phyloP scores from a whole-genome alignment of 306 rosid genomes.

The Albizia julibrissin region DNA sequence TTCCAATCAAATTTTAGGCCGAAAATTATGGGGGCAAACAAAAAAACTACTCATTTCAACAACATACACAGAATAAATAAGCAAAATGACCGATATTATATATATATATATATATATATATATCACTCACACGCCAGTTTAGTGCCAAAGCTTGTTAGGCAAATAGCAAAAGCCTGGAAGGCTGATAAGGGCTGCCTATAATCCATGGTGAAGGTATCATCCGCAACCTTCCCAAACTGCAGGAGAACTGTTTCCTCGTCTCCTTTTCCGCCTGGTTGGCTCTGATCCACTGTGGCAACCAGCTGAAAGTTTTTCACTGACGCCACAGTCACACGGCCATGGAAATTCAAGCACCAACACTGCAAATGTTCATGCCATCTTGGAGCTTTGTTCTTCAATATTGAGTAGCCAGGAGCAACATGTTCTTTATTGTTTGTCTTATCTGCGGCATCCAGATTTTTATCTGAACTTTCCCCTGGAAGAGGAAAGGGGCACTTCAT shows the following conservation, averaged over 20 bases:
- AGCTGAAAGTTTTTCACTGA: conserved; percentile 98
- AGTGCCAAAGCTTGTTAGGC: conserved; percentile 96
- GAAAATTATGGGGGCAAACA: conserved; percentile 6
- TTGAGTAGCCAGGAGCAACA: conserved; percentile 48
- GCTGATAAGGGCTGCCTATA: conserved; percentile 93
- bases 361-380: conserved; percentile 97
- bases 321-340: conserved; percentile 93
- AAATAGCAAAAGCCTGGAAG: conserved; percentile 95
- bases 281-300: conserved; percentile 79
- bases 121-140: conserved; percentile 93
- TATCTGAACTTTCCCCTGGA: conserved; percentile 44
- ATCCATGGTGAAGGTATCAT: conserved; percentile 95
- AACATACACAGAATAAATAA: conserved; percentile 47
- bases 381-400: conserved; percentile 93
- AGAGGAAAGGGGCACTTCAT: conserved; percentile 63
- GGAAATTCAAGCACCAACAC: conserved; percentile 99
- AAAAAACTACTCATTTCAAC: conserved; percentile 38
- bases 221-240: conserved; percentile 96
- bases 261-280: conserved; percentile 91
- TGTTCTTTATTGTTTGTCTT: conserved; percentile 44
- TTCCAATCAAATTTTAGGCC: conserved; percentile 35
- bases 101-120: too few species aligned
- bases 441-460: conserved; percentile 27
- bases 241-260: conserved; percentile 88
- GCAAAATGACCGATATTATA: conserved; percentile 32